Evolutionary conservation across 164 flowering plant genomes (phyloP).

Genomic region (Tetracentron sinense): DNA sequence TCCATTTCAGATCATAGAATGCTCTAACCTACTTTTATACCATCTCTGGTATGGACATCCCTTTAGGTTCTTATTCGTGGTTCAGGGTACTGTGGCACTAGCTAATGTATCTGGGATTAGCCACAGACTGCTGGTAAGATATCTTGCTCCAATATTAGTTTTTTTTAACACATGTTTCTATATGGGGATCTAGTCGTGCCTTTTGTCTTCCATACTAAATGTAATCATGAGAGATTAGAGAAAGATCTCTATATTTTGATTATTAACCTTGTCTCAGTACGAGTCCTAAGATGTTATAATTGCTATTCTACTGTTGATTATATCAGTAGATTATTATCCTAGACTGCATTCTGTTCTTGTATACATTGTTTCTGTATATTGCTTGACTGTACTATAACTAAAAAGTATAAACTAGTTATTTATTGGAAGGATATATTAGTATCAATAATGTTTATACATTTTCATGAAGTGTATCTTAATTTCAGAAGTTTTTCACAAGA

Average conservation of each 20-base stretch:
- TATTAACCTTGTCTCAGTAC: too few relatives aligned
- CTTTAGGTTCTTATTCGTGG: constrained; percentile 71
- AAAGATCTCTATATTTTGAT: too few relatives aligned
- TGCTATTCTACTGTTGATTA: too few relatives aligned
- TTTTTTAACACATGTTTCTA: background rate
- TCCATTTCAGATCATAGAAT: background rate
- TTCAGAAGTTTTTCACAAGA: background rate
- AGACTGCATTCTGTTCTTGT: too few relatives aligned
- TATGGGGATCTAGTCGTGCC: background rate
- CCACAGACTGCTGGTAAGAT: constrained; percentile 47
- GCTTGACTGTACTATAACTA: too few relatives aligned
- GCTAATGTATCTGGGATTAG: constrained; percentile 38
- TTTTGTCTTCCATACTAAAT: background rate
- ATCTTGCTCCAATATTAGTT: background rate
- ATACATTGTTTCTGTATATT: too few relatives aligned
- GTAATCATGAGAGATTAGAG: too few relatives aligned
- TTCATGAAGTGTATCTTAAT: background rate
- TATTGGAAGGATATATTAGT: background rate
- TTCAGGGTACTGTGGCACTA: constrained; percentile 60
- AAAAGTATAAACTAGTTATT: background rate
- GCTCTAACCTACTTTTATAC: background rate
- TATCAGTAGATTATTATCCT: too few relatives aligned
- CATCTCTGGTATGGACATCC: constrained; percentile 5
- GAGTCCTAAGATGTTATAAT: too few relatives aligned
- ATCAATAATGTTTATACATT: background rate